Evolutionary conservation across 306 rosid genomes (phyloP).

Genomic region (Myrica gale): DNA sequence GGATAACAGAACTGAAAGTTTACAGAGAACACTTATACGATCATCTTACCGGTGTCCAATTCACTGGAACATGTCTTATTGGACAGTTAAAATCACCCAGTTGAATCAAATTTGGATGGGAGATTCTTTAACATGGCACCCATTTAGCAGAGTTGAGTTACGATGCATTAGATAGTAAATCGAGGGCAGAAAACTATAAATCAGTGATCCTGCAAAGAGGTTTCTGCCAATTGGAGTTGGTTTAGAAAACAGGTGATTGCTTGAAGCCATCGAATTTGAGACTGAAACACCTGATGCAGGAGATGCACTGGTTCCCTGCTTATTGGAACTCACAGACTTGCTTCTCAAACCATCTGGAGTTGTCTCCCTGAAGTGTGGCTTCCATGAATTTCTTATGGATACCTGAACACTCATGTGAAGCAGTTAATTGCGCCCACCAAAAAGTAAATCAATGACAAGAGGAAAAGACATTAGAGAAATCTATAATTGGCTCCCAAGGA

Average conservation of each 20-base stretch:
- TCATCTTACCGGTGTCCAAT: not conserved
- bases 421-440: too few species aligned
- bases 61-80: constrained; percentile 1
- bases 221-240: constrained; percentile 40
- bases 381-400: constrained; percentile 55
- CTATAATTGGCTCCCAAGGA: too few species aligned
- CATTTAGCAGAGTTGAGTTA: constrained; percentile 3
- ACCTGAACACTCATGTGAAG: constrained; percentile 43
- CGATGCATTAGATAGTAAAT: constrained; percentile 4
- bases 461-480: too few species aligned
- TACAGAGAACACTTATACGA: not conserved
- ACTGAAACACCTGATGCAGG: constrained; percentile 51
- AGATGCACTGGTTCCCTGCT: constrained; percentile 65
- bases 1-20: constrained; percentile 6
- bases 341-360: constrained; percentile 65
- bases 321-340: constrained; percentile 49
- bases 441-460: too few species aligned
- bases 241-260: constrained; percentile 30
- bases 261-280: constrained; percentile 44
- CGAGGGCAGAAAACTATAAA: constrained; percentile 2
- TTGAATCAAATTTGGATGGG: constrained; percentile 12
- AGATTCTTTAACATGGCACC: constrained; percentile 5
- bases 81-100: not conserved
- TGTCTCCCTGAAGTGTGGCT: constrained; percentile 50
- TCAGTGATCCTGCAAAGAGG: constrained; percentile 49